These are phyloP conservation scores for Fragosphaeria purpurea DNA, from an alignment of 2,329 filamentous ascomycete species.

Conservation along the genomic window DNA sequence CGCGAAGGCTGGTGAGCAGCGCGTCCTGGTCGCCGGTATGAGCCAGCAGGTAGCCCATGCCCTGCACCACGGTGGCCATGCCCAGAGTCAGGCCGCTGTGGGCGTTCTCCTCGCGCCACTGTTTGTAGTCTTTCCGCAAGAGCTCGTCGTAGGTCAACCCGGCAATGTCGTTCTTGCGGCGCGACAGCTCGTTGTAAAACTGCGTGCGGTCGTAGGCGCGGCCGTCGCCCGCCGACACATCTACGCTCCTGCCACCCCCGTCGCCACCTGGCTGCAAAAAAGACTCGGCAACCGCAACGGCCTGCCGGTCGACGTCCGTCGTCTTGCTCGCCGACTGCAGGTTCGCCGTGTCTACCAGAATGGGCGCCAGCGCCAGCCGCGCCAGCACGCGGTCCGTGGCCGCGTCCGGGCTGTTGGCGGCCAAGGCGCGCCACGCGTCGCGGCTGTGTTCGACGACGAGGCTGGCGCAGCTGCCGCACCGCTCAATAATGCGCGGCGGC, in stretches of 20 bases:
- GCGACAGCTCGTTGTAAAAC: constrained; percentile 51
- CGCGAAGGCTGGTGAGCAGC: constrained; percentile 38
- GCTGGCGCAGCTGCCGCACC: constrained; percentile 63
- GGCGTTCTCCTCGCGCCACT: constrained; percentile 40
- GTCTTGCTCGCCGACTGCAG: constrained; percentile 55
- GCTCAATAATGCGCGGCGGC: constrained; percentile 52
- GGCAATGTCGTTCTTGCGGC: constrained; percentile 59
- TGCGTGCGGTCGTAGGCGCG: constrained; percentile 37
- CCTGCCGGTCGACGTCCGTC: constrained; percentile 47
- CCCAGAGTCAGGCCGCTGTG: constrained; percentile 47
- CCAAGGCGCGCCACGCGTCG: constrained; percentile 45
- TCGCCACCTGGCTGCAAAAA: constrained; percentile 18
- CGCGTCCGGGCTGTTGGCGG: constrained; percentile 28
- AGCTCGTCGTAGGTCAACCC: constrained; percentile 53
- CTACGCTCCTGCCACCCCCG: background rate
- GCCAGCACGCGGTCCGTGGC: constrained; percentile 36
- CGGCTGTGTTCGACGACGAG: constrained; percentile 53
- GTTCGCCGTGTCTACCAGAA: constrained; percentile 64
- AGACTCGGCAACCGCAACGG: constrained; percentile 49
- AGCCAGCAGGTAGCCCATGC: constrained; percentile 47
- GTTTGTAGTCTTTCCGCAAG: constrained; percentile 75
- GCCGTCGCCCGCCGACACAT: constrained; percentile 9
- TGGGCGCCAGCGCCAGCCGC: constrained; percentile 55
- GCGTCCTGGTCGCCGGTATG: constrained; percentile 37
- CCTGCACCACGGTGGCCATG: constrained; percentile 55